Evolutionary conservation across 164 flowering plant species (phyloP).

Genomic region (Berberis vulgaris): DNA sequence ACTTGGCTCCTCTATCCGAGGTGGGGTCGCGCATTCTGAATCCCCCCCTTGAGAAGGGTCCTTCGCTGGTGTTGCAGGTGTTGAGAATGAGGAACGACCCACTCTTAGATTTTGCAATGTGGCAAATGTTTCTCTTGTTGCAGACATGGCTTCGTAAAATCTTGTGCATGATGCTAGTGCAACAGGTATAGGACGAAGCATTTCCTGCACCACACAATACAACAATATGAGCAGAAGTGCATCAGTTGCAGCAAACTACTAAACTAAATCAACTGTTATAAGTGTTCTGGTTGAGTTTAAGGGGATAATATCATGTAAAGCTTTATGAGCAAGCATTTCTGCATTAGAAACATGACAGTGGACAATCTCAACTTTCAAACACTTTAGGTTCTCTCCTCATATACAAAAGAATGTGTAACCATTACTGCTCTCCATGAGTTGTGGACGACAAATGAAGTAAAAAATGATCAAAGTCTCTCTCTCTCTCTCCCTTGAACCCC

Average conservation of each 20-base stretch:
- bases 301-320: too few relatives aligned
- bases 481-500: too few relatives aligned
- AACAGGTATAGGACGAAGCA: conserved; percentile 95
- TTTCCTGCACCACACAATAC: conserved; percentile 49
- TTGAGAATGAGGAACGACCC: conserved; percentile 36
- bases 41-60: conserved; percentile 31
- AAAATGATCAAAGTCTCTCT: too few relatives aligned
- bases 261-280: too few relatives aligned
- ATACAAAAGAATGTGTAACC: too few relatives aligned
- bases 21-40: conserved; percentile 63
- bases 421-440: too few relatives aligned
- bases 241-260: background rate
- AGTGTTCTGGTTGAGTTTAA: too few relatives aligned
- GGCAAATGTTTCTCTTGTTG: conserved; percentile 93
- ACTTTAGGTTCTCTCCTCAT: too few relatives aligned
- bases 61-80: conserved; percentile 45
- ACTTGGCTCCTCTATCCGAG: conserved; percentile 11
- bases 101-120: conserved; percentile 75
- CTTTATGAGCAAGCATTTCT: too few relatives aligned
- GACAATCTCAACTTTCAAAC: too few relatives aligned
- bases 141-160: conserved; percentile 91
- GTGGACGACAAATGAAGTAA: too few relatives aligned
- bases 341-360: too few relatives aligned
- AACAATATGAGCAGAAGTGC: conserved; percentile 1
- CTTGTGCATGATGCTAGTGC: conserved; percentile 95